Base-by-base conservation (phyloP, 2,329 filamentous ascomycete genomes). In the Diaporthe batatas region DNA sequence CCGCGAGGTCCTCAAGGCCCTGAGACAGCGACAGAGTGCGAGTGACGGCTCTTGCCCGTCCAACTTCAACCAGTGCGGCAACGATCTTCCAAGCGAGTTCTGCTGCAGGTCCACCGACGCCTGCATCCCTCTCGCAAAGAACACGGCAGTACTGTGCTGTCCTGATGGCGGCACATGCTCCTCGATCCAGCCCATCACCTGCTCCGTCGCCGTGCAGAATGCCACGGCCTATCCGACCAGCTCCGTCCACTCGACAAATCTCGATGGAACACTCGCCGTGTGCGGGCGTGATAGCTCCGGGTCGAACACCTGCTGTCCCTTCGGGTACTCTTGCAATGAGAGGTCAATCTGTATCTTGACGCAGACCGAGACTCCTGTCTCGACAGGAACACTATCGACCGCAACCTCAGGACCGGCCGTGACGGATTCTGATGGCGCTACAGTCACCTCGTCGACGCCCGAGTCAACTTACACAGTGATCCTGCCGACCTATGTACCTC, bases 321-420 rank as follows among this genome's bases (percentile, higher is more conserved):
- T 74, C n/a, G 73, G 73, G 21, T 74, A 74, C n/a, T 36, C 58
- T 34, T 74, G 73, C 54, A 73, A 69, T 21, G 67, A 32, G 21
- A 25, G 23, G 8, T 62, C 71, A 25, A 29, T 62, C 34, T 74
- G 73, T 32, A 59, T 59, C 57, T 18, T 58, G 10, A 54, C 59
- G 2, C 49, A 67, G 10, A 29, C 36, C 23, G 58, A 67, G 34
- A 70, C 71, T 16, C 70, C 68, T n/a, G 51, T 68, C 4, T 70
- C 68, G 44, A 62, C 68, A 16, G 68, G 68, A 5, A 34, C 44
- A 44, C 42, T 62, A 21, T 57, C 68, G 2, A 73, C 71, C 7
- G 73, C 70, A 25, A 70, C 73, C n/a, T 32, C 59, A 25, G 51
- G 8, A 6, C 36, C 25, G 32, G 42, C 58, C 25, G 49, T 39